Conservation (phyloP, 2,329 filamentous ascomycete genomes). For the Trichocomaceae sp. region DNA sequence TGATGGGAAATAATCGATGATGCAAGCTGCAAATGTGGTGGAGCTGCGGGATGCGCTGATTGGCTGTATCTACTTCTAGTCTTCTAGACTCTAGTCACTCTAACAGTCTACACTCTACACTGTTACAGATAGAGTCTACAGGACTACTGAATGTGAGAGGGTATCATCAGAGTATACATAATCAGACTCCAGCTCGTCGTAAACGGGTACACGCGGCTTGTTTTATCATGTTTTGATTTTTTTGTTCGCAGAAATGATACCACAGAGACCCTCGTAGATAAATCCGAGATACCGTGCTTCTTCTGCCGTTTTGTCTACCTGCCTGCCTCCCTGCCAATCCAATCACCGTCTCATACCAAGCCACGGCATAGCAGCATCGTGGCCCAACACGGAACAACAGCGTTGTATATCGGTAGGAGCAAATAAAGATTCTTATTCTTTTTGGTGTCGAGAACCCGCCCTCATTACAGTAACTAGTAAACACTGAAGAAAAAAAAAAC, state of each 20-base stretch:
- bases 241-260: neutral
- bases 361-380: neutral
- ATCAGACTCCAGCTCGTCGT: neutral
- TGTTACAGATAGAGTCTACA: no score
- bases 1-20: neutral
- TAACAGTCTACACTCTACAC: no score
- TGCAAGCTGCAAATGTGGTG: neutral
- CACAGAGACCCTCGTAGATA: neutral
- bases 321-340: neutral
- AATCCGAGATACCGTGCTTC: neutral
- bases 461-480: conserved; percentile 10
- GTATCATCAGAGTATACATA: neutral
- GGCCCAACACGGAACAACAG: neutral
- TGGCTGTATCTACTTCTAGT: neutral
- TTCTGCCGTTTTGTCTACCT: neutral
- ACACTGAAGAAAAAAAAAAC: conserved; percentile 5
- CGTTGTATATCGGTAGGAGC: conserved; percentile 1
- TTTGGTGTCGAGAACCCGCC: neutral
- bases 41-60: neutral
- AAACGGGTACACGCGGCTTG: neutral
- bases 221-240: conserved; percentile 12
- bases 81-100: no score
- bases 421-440: neutral
- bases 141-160: neutral
- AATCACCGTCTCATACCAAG: neutral